These are phyloP conservation scores for Kalmanozyma brasiliensis DNA, from an alignment of 1,284 basidiomycete species.

Conservation along the genomic window DNA sequence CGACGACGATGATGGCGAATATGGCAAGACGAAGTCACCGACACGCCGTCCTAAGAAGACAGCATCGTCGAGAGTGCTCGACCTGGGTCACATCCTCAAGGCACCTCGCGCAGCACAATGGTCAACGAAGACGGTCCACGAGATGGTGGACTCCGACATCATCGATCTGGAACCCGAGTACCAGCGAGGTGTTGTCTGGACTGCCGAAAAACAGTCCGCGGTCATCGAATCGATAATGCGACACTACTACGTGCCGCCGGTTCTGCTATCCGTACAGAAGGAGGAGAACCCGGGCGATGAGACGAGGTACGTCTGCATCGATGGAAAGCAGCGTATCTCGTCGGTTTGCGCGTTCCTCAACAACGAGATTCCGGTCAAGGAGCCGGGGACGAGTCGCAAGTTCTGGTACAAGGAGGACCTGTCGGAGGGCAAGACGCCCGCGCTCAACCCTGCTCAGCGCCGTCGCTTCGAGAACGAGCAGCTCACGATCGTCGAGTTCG, in stretches of 20 bases:
- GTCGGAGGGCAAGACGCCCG: constrained; percentile 16
- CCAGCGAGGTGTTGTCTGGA: constrained; percentile 56
- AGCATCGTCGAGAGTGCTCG: constrained; percentile 50
- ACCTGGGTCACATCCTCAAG: constrained; percentile 36
- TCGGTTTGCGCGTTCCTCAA: constrained; percentile 47
- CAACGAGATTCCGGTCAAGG: constrained; percentile 44
- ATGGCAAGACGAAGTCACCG: constrained; percentile 4
- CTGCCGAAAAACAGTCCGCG: constrained; percentile 46
- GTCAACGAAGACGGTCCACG: constrained; percentile 30
- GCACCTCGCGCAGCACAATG: constrained; percentile 32
- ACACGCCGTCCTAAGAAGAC: constrained; percentile 10
- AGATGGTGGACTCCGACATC: constrained; percentile 36
- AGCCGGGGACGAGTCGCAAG: constrained; percentile 24
- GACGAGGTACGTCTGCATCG: constrained; percentile 45
- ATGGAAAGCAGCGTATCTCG: constrained; percentile 56
- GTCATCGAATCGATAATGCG: constrained; percentile 56
- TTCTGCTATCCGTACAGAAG: constrained; percentile 42
- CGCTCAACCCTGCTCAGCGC: constrained; percentile 29
- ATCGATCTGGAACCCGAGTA: constrained; percentile 58
- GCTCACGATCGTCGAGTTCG: constrained; percentile 45
- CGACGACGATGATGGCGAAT: constrained; percentile 21
- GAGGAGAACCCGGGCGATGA: constrained; percentile 13
- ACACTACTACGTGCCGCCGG: constrained; percentile 56
- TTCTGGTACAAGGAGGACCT: constrained; percentile 50
- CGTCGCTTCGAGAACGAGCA: constrained; percentile 53